Percentiles rank a stretch among this genome's conserved stretches.
These are phyloP conservation scores for Trametes polyzona DNA, from an alignment of 1,284 basidiomycete species.

Conservation along the genomic window DNA sequence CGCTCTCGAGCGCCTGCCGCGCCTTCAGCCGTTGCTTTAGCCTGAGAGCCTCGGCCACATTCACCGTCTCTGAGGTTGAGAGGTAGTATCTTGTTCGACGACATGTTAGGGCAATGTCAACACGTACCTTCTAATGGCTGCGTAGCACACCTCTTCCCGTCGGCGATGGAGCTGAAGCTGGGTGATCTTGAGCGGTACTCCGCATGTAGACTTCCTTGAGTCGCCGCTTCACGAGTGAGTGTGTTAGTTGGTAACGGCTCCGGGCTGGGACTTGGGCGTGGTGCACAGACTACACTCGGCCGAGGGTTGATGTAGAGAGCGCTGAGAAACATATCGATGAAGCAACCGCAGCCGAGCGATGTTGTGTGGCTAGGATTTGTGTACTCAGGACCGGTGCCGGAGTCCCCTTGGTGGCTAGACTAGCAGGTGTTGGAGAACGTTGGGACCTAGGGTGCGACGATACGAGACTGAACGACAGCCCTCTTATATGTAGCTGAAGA, in stretches of 20 bases:
- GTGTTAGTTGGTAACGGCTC: background rate
- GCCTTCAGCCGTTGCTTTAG: conserved; percentile 11
- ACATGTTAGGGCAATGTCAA: no score
- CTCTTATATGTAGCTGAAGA: background rate
- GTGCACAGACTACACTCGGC: background rate
- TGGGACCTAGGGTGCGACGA: background rate
- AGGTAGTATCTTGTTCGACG: no score
- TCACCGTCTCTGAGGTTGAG: conserved; percentile 12
- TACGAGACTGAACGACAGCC: background rate
- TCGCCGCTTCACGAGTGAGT: background rate
- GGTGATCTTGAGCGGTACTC: background rate
- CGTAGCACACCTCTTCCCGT: background rate
- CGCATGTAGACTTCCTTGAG: background rate
- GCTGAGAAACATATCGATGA: background rate
- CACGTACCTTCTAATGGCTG: background rate
- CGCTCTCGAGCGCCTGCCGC: background rate
- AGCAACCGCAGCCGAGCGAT: no score
- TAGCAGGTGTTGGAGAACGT: background rate
- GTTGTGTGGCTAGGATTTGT: background rate
- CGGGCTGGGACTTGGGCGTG: background rate
- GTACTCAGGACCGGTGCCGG: no score
- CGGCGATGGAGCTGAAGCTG: background rate
- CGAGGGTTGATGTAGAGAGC: conserved; percentile 8
- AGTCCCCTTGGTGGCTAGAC: no score
- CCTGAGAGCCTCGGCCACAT: conserved; percentile 5